phyloP scores from a whole-genome alignment of 2,329 filamentous ascomycete species.

The Sclerotinia glacialis region DNA sequence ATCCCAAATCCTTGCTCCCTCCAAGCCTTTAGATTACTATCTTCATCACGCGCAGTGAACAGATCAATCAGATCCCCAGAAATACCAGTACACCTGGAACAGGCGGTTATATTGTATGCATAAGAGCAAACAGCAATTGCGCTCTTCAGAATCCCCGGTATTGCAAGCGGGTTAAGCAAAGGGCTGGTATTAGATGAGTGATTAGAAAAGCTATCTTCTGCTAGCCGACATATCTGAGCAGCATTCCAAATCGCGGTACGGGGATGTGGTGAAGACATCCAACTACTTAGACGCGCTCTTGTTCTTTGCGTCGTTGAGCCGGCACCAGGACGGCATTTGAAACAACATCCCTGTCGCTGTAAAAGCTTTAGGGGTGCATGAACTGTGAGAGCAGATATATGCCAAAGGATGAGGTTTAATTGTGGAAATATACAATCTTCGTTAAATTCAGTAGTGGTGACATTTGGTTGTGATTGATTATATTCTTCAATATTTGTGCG shows the following conservation, averaged over 20 bases:
- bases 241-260: conserved; percentile 14
- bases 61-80: neutral
- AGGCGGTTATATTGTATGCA: conserved; percentile 1
- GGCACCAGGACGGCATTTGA: conserved; percentile 15
- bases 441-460: neutral
- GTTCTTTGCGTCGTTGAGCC: conserved; percentile 3
- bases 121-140: conserved; percentile 16
- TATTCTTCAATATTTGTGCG: neutral
- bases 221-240: conserved; percentile 6
- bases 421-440: neutral
- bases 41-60: neutral
- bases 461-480: neutral
- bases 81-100: neutral
- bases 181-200: neutral
- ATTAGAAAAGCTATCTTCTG: neutral
- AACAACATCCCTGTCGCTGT: conserved; percentile 16
- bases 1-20: conserved; percentile 12
- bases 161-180: conserved; percentile 11
- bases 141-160: conserved; percentile 7
- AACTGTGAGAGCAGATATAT: conserved; percentile 12
- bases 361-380: conserved; percentile 13
- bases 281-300: conserved; percentile 3
- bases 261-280: conserved; percentile 17
- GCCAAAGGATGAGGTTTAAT: conserved; percentile 12
- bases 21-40: neutral